A percentile compares a stretch with the other conserved stretches of the same genome.
Evolutionary conservation across 352 stramenopile genomes (phyloP).

Genomic region (Phytophthora pini): DNA sequence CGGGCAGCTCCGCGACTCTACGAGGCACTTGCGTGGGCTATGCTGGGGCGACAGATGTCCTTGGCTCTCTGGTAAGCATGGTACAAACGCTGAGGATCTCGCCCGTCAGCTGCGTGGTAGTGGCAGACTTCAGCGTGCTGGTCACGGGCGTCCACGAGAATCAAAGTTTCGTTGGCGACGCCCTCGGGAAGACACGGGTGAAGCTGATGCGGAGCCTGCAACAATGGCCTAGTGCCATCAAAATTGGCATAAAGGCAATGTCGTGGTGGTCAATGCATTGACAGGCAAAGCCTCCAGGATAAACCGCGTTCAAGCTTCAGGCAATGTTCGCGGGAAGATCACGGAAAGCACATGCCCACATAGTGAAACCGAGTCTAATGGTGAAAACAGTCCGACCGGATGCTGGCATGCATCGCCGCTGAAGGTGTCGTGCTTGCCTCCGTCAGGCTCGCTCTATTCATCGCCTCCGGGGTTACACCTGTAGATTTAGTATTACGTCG

Average conservation of each 20-base stretch:
- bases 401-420: not conserved
- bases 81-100: not conserved
- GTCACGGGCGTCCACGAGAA: slow-evolving; percentile 1
- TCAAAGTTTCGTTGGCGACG: slow-evolving; percentile 10
- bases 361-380: slow-evolving; percentile 8
- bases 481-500: too few species aligned
- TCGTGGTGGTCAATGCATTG: slow-evolving; percentile 8
- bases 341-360: not conserved
- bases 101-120: slow-evolving; percentile 15
- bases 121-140: slow-evolving; percentile 1
- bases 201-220: too few species aligned
- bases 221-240: slow-evolving; percentile 5
- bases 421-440: not conserved
- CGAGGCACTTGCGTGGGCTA: slow-evolving; percentile 17
- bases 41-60: slow-evolving; percentile 16
- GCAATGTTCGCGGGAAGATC: slow-evolving; percentile 23
- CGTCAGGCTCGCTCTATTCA: not conserved
- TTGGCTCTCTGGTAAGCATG: slow-evolving; percentile 12
- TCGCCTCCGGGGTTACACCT: too few species aligned
- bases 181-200: slow-evolving; percentile 16
- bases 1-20: slow-evolving; percentile 17
- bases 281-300: slow-evolving; percentile 5
- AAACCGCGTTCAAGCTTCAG: not conserved
- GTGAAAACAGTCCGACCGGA: slow-evolving; percentile 21
- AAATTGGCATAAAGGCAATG: not conserved